Base-by-base conservation (phyloP, 768 basidiomycete genomes). In the Termitomyces sp. region DNA sequence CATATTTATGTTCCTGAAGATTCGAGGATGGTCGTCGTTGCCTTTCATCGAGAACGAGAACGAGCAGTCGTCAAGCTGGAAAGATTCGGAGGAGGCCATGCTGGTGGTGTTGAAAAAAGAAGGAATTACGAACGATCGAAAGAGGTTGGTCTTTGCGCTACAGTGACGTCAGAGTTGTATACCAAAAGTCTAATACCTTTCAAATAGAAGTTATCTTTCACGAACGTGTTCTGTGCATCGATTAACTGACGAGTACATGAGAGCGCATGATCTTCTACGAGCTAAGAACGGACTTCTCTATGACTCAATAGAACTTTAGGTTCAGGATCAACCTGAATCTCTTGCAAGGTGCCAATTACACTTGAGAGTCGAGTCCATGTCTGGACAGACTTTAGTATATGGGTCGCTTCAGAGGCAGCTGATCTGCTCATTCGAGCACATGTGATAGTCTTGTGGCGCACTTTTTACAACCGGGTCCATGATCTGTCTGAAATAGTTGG, bases 11-110 rank as follows among this genome's bases (percentile, higher is more conserved):
- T 56, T 41, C 13, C 3, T 45, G 36, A 61, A 46, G 31, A 57
- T 49, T 9, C 49, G 46, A 6, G 63, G 60, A 33, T 53, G 56
- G 8, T 64, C 63, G 16, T 33, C 11, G 46, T 64, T 42, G 16
- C 51, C 54, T 27, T 41, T 30, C 13, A 36, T 44, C 1, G 54
- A 49, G 31, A 61, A 54, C 3, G 30, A 50, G 24, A 54, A 58
- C 22, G 48, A 58, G 13, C 53, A 54, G 12, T 54, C 53, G 12
- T 42, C 39, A 8, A 54, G 39, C 9, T n/a, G 37, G 11, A 54
- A 31, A 7, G 27, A 20, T 13, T 54, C 53, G 30, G 39, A 20
- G 36, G 37, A 39, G 39, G 27, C 39, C 53, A 54, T 53, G 52
- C 6, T 53, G 24, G 11, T 54, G 24, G 27, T 42, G n/a, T 27